Conservation (phyloP, 148 eudicot species). For the Linanthus parryae region DNA sequence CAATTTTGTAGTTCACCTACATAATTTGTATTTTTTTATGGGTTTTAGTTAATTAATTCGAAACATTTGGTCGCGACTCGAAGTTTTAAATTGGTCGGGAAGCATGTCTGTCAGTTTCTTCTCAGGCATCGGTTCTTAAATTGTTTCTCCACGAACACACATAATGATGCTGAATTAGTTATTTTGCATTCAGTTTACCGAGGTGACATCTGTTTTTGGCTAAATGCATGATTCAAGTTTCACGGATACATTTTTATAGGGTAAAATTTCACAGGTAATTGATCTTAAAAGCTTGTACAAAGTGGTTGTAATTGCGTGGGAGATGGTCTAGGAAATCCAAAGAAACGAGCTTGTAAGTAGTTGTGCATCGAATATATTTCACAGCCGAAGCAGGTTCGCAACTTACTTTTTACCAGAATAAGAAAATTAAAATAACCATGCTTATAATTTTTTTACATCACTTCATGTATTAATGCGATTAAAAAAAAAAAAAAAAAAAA, state of each 20-base stretch:
- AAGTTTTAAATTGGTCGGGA: conserved; percentile 15
- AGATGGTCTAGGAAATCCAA: too few species aligned
- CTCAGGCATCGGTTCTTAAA: background rate
- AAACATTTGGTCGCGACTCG: background rate
- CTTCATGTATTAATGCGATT: too few species aligned
- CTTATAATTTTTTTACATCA: too few species aligned
- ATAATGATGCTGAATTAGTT: background rate
- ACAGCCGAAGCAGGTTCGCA: too few species aligned
- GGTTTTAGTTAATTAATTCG: background rate
- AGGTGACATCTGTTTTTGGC: too few species aligned
- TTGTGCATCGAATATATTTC: too few species aligned
- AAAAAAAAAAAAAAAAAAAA: too few species aligned
- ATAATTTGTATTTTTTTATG: conserved; percentile 7
- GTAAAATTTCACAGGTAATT: background rate
- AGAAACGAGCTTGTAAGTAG: too few species aligned
- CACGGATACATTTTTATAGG: background rate
- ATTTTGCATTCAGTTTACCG: too few species aligned
- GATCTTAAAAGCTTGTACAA: background rate
- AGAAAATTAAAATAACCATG: too few species aligned
- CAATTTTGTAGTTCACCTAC: background rate
- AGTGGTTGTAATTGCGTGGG: background rate
- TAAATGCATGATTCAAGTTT: background rate
- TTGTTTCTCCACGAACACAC: background rate
- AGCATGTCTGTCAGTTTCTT: conserved; percentile 22
- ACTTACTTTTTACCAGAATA: too few species aligned